phyloP scores from a whole-genome alignment of 768 basidiomycete genomes.

The Leccinum imitatum region DNA sequence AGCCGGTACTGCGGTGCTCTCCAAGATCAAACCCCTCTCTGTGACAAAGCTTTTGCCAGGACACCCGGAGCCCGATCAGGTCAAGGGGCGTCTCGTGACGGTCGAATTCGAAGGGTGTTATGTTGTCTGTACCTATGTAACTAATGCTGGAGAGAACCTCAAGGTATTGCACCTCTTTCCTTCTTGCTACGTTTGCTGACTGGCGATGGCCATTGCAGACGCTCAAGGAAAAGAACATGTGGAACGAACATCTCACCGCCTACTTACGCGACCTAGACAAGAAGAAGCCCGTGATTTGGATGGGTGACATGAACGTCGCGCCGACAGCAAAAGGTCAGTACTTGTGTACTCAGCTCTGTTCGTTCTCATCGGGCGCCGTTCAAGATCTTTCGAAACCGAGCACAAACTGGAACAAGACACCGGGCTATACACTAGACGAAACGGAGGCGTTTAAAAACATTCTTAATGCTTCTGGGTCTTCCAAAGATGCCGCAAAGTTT shows the following conservation, averaged over 20 bases:
- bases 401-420: constrained; percentile 83
- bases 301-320: constrained; percentile 85
- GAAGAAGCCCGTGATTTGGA: constrained; percentile 85
- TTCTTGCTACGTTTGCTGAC: not conserved
- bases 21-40: constrained; percentile 69
- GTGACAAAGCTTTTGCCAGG: constrained; percentile 70
- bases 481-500: constrained; percentile 46
- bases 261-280: constrained; percentile 73
- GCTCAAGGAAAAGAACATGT: constrained; percentile 69
- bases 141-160: constrained; percentile 75
- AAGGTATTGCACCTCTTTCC: constrained; percentile 48
- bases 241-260: constrained; percentile 74
- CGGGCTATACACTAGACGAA: constrained; percentile 83
- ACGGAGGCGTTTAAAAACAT: constrained; percentile 72
- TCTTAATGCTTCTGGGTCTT: constrained; percentile 48
- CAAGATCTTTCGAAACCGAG: constrained; percentile 69
- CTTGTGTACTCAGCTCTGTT: not conserved
- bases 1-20: constrained; percentile 84
- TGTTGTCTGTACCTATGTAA: constrained; percentile 78
- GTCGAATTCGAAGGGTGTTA: constrained; percentile 75
- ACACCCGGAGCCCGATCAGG: constrained; percentile 59
- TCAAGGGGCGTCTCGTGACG: constrained; percentile 79
- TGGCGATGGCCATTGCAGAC: constrained; percentile 45
- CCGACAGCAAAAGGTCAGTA: constrained; percentile 65
- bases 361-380: not conserved